Evolutionary conservation across 768 basidiomycete genomes (phyloP).

Genomic region (Harrya chromipes): DNA sequence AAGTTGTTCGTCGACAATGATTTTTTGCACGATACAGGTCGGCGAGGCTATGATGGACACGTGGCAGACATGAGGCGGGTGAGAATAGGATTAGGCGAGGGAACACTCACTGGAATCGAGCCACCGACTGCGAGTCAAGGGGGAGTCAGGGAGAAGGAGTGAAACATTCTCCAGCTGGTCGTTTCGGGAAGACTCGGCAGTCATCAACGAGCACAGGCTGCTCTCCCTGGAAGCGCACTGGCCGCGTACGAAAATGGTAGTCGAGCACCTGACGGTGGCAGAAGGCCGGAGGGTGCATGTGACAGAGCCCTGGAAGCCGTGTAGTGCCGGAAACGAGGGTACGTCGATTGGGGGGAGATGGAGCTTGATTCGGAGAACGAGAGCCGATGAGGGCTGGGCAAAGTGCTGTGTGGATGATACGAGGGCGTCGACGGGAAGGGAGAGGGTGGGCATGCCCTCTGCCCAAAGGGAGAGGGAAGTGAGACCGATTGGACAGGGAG

Average conservation of each 20-base stretch:
- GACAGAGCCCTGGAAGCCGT: conserved; percentile 61
- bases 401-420: conserved; percentile 38
- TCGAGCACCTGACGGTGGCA: conserved; percentile 58
- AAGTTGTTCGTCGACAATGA: conserved; percentile 61
- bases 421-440: conserved; percentile 57
- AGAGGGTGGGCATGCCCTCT: conserved; percentile 65
- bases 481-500: conserved; percentile 35
- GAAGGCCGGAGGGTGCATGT: conserved; percentile 53
- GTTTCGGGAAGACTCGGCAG: conserved; percentile 47
- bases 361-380: conserved; percentile 56
- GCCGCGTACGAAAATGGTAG: conserved; percentile 53
- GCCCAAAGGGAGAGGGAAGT: conserved; percentile 51
- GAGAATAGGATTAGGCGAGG: conserved; percentile 4
- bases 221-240: conserved; percentile 52
- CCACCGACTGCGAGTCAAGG: conserved; percentile 66
- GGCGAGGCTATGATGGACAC: conserved; percentile 42
- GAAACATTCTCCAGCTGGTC: conserved; percentile 47
- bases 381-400: conserved; percentile 36
- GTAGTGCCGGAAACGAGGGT: conserved; percentile 51
- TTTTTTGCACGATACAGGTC: conserved; percentile 65
- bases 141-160: conserved; percentile 64
- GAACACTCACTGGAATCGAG: conserved; percentile 57
- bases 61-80: conserved; percentile 27
- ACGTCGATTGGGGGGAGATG: conserved; percentile 53
- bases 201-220: conserved; percentile 34